Conservation (phyloP, 352 stramenopile genomes). For the Blastocystis sp. region DNA sequence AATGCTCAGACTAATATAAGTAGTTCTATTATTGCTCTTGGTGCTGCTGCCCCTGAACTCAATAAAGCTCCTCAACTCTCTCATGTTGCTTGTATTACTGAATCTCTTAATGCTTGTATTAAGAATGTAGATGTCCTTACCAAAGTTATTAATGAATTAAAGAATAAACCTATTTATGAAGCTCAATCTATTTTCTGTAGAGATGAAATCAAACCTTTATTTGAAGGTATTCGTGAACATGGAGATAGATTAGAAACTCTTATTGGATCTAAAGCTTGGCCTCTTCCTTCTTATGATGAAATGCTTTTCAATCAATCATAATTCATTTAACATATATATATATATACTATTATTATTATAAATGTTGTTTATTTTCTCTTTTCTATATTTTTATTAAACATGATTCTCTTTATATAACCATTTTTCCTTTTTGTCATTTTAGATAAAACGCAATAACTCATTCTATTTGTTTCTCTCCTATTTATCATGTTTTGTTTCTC, state of each 20-base stretch:
- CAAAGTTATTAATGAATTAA: slow-evolving; percentile 23
- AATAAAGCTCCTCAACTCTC: slow-evolving; percentile 19
- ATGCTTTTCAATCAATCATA: slow-evolving; percentile 42
- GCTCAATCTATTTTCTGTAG: slow-evolving; percentile 33
- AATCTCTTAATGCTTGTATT: slow-evolving; percentile 34
- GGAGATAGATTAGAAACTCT: slow-evolving; percentile 39
- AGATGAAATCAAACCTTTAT: slow-evolving; percentile 38
- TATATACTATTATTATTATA: too few species aligned
- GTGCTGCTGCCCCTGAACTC: slow-evolving; percentile 1
- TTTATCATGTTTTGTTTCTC: too few species aligned
- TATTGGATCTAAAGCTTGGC: slow-evolving; percentile 34
- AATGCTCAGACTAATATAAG: slow-evolving; percentile 39
- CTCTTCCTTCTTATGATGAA: slow-evolving; percentile 39
- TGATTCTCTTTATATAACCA: too few species aligned
- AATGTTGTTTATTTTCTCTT: too few species aligned
- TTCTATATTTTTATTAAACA: too few species aligned
- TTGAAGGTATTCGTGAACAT: slow-evolving; percentile 34
- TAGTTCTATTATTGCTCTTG: slow-evolving; percentile 22
- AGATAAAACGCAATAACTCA: too few species aligned
- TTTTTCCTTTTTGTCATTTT: too few species aligned
- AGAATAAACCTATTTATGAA: neutral
- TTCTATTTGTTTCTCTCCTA: too few species aligned
- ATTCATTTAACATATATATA: too few species aligned
- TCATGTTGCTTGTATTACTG: slow-evolving; percentile 30
- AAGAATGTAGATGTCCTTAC: slow-evolving; percentile 7